Base-by-base conservation (phyloP, 441 rosid genomes). In the Codiaeum variegatum region DNA sequence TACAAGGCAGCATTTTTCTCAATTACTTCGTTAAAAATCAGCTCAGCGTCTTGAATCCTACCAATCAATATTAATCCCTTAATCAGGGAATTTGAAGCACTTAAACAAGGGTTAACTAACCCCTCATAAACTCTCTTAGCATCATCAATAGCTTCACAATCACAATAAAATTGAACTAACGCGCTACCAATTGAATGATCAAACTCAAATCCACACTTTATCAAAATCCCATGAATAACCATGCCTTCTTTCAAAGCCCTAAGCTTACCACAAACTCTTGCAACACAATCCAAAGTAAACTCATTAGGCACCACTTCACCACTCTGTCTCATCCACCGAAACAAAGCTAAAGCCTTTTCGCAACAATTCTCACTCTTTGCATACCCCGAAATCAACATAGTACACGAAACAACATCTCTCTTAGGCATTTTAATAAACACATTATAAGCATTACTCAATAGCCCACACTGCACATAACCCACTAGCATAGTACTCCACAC, bases 401-500 rank as follows among this genome's bases (percentile, higher is more conserved):
- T 86, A 85, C 90, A 88, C 0, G 85, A 82, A 58, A 79, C 78
- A 32, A 85, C 83, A 68, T 85, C 88, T 63, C 62, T 74, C 31
- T 65, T 73, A 3, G 85, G 87, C 85, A 88, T 85, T 63, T 63
- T 73, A 58, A 67, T 62, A 73, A 86, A 84, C 21, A 81, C 24
- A 36, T 81, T 77, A 58, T 77, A 69, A 19, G 90, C 90, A 60
- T 84, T 85, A 2, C 29, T 72, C 77, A 80, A 61, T 67, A 73
- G 49, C 60, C 77, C 82, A 63, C 84, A 84, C 28, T 77, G 81
- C 71, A 85, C 91, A 55, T 86, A 86, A 31, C 83, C 85, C 44
- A 75, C 85, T 42, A 84, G 70, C 90, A 84, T 79, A 78, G 72
- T 65, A 75, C 73, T 79, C 88, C 86, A 86, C 67, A 85, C 56